phyloP scores from a whole-genome alignment of 495 filamentous ascomycete species.

The Neurospora sp. region DNA sequence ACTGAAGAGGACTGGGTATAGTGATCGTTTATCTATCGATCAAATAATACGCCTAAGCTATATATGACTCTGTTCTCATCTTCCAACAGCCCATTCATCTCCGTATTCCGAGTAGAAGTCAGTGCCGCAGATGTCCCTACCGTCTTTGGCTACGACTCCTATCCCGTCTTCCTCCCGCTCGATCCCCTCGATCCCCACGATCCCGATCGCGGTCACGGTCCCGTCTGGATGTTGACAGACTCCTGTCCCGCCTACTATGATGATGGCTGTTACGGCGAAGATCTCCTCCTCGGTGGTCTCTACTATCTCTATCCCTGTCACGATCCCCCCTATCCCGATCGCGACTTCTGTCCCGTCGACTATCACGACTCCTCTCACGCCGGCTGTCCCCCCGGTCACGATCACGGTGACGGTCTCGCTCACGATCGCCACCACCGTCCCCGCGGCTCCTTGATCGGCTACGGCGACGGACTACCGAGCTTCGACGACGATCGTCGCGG shows the following conservation, averaged over 20 bases:
- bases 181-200: background rate
- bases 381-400: slow-evolving; percentile 6
- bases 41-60: background rate
- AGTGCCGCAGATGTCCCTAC: background rate
- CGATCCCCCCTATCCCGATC: slow-evolving; percentile 14
- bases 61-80: background rate
- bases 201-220: slow-evolving; percentile 11
- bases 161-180: slow-evolving; percentile 7
- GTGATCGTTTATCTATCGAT: background rate
- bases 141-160: slow-evolving; percentile 15
- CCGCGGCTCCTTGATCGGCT: slow-evolving; percentile 1
- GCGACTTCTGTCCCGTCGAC: slow-evolving; percentile 7
- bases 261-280: background rate
- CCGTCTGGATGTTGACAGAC: slow-evolving; percentile 1
- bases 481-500: slow-evolving; percentile 13
- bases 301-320: slow-evolving; percentile 6
- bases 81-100: too few relatives aligned
- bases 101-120: background rate
- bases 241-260: background rate
- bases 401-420: background rate
- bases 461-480: background rate
- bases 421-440: slow-evolving; percentile 10
- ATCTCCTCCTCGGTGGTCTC: background rate
- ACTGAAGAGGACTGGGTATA: background rate
- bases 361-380: slow-evolving; percentile 8